phyloP scores from a whole-genome alignment of 257 asterid species.

The Fraxinus americana region DNA sequence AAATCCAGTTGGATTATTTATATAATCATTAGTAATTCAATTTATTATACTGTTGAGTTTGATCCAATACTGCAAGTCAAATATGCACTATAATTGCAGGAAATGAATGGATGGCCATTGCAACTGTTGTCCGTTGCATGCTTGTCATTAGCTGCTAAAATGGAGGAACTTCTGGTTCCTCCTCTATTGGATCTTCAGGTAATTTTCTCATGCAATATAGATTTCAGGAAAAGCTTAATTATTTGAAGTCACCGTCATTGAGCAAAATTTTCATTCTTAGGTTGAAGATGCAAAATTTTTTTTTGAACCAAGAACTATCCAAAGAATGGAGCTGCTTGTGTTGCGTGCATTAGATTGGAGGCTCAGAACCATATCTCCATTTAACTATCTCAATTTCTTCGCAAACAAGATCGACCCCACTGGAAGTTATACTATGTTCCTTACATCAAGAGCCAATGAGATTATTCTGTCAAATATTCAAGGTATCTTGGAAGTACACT shows the following conservation, averaged over 20 bases:
- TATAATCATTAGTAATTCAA: neutral
- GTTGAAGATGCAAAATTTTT: constrained; percentile 72
- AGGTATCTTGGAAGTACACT: constrained; percentile 43
- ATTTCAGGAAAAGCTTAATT: neutral
- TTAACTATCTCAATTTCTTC: constrained; percentile 66
- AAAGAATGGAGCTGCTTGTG: constrained; percentile 87
- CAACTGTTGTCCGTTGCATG: constrained; percentile 91
- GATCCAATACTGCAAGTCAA: neutral
- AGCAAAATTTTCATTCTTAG: constrained; percentile 31
- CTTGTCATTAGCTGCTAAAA: constrained; percentile 92
- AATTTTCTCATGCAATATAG: constrained; percentile 3
- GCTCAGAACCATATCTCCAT: constrained; percentile 81
- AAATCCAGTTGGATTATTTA: neutral
- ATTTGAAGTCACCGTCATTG: neutral
- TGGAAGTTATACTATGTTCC: constrained; percentile 59
- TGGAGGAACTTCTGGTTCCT: constrained; percentile 98
- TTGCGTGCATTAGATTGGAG: constrained; percentile 83
- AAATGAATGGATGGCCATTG: constrained; percentile 83
- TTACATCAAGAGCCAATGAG: constrained; percentile 66
- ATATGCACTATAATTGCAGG: constrained; percentile 41
- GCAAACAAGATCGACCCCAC: constrained; percentile 71
- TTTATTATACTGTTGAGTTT: neutral
- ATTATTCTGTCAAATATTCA: constrained; percentile 66
- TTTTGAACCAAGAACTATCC: constrained; percentile 75
- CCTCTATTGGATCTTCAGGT: constrained; percentile 93